These are phyloP conservation scores for Wickerhamomyces bovis DNA, from an alignment of 805 yeast genomes.

Conservation along the genomic window DNA sequence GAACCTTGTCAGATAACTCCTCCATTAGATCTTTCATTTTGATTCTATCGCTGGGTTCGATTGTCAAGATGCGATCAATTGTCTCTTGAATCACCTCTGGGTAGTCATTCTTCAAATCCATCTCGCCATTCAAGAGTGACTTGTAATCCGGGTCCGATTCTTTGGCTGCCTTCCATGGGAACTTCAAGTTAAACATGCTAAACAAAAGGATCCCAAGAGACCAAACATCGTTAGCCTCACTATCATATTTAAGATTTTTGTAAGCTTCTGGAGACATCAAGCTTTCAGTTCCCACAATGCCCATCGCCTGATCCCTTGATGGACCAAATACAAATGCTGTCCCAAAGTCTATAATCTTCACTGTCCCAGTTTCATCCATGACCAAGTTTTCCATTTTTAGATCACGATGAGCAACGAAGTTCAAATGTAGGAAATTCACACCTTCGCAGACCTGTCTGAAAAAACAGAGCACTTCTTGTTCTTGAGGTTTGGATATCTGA, in stretches of 20 bases:
- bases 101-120: constrained; percentile 1
- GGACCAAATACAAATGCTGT: constrained; percentile 66
- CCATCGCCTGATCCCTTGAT: constrained; percentile 56
- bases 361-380: constrained; percentile 59
- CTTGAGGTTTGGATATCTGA: constrained; percentile 68
- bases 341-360: constrained; percentile 90
- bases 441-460: constrained; percentile 77
- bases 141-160: constrained; percentile 25
- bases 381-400: constrained; percentile 89
- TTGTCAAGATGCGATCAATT: not conserved
- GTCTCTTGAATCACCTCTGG: constrained; percentile 5
- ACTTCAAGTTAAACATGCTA: constrained; percentile 55
- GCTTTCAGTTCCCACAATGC: constrained; percentile 91
- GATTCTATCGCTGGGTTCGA: constrained; percentile 9
- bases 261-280: constrained; percentile 87
- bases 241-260: constrained; percentile 61
- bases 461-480: constrained; percentile 65
- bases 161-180: constrained; percentile 45
- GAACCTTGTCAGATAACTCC: not conserved
- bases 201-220: constrained; percentile 80
- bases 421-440: constrained; percentile 60
- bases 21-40: constrained; percentile 6
- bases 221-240: constrained; percentile 83
- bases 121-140: constrained; percentile 1
- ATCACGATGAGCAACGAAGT: constrained; percentile 88